These are phyloP conservation scores for Purpureocillium takamizusanense DNA, from an alignment of 2,329 filamentous ascomycete genomes.

Conservation along the genomic window DNA sequence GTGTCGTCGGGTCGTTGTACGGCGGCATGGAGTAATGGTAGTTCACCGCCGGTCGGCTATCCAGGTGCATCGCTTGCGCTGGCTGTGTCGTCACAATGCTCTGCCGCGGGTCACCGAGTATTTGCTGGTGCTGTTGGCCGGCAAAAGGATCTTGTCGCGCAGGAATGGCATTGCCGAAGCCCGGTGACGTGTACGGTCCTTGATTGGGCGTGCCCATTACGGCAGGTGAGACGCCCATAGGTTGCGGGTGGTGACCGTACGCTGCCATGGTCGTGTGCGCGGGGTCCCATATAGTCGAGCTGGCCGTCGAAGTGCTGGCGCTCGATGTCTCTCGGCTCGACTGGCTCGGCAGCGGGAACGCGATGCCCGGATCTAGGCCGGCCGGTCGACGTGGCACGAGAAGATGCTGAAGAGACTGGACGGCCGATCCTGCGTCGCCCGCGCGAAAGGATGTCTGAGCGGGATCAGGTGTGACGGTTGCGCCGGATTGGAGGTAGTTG, in stretches of 20 bases:
- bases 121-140: slow-evolving; percentile 8
- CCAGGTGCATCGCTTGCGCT: slow-evolving; percentile 10
- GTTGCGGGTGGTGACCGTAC: slow-evolving; percentile 14
- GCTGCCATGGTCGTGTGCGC: slow-evolving; percentile 15
- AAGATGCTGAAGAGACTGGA: slow-evolving; percentile 26
- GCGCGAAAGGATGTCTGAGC: slow-evolving; percentile 9
- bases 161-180: slow-evolving; percentile 1
- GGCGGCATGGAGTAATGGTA: slow-evolving; percentile 16
- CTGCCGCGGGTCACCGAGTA: slow-evolving; percentile 15
- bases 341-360: slow-evolving; percentile 19
- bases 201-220: slow-evolving; percentile 4
- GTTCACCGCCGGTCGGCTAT: slow-evolving; percentile 12
- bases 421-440: slow-evolving; percentile 14
- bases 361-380: slow-evolving; percentile 15
- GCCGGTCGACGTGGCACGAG: slow-evolving; percentile 25
- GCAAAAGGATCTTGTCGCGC: slow-evolving; percentile 8
- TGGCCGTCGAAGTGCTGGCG: slow-evolving; percentile 20
- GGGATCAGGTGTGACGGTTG: slow-evolving; percentile 7
- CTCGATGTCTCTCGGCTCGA: slow-evolving; percentile 23
- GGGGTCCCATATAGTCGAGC: slow-evolving; percentile 23
- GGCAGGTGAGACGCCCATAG: slow-evolving; percentile 1
- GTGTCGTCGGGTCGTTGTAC: slow-evolving; percentile 11
- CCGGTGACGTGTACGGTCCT: slow-evolving; percentile 3
- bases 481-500: slow-evolving; percentile 22
- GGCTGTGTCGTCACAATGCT: slow-evolving; percentile 3